A percentile compares a stretch with the other conserved stretches of the same genome.
These are phyloP conservation scores for Gentiana macrophylla DNA, from an alignment of 257 asterid genomes.

Conservation along the genomic window DNA sequence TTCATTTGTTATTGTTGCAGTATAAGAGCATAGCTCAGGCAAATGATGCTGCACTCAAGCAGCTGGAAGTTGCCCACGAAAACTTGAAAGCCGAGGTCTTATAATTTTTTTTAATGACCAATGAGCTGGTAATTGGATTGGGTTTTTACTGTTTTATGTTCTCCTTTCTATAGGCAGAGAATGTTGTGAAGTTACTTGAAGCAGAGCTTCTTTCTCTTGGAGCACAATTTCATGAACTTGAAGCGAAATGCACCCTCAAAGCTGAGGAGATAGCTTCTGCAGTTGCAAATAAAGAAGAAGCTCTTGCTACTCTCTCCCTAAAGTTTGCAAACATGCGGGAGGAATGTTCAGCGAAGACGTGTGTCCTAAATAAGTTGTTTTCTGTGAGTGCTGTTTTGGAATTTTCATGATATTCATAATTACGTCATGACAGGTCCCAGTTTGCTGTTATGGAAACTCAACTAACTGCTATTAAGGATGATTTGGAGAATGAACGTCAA, in stretches of 20 bases:
- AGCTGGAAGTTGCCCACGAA: slow-evolving; percentile 56
- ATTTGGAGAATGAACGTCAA: slow-evolving; percentile 68
- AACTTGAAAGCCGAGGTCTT: slow-evolving; percentile 56
- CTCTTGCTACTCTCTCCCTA: slow-evolving; percentile 47
- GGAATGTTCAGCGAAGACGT: slow-evolving; percentile 49
- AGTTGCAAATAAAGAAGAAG: slow-evolving; percentile 67
- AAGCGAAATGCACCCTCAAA: slow-evolving; percentile 47
- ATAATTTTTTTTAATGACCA: neutral
- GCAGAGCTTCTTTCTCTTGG: slow-evolving; percentile 44
- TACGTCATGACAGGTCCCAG: slow-evolving; percentile 41
- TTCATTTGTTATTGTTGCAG: slow-evolving; percentile 16
- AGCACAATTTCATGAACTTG: slow-evolving; percentile 49
- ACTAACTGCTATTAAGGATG: slow-evolving; percentile 58
- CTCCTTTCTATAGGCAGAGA: slow-evolving; percentile 36
- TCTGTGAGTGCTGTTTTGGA: no score
- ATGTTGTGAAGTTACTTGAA: slow-evolving; percentile 55
- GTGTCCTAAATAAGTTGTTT: slow-evolving; percentile 2
- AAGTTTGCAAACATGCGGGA: slow-evolving; percentile 62
- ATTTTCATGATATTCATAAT: neutral
- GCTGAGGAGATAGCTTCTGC: slow-evolving; percentile 56
- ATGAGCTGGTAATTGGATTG: slow-evolving; percentile 4
- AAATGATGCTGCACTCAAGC: slow-evolving; percentile 72
- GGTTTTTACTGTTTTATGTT: slow-evolving; percentile 5
- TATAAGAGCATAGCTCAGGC: slow-evolving; percentile 46
- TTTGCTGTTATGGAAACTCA: slow-evolving; percentile 51